These are phyloP conservation scores for Clarireedia sp. DNA, from an alignment of 2,329 filamentous ascomycete genomes.

Conservation along the genomic window DNA sequence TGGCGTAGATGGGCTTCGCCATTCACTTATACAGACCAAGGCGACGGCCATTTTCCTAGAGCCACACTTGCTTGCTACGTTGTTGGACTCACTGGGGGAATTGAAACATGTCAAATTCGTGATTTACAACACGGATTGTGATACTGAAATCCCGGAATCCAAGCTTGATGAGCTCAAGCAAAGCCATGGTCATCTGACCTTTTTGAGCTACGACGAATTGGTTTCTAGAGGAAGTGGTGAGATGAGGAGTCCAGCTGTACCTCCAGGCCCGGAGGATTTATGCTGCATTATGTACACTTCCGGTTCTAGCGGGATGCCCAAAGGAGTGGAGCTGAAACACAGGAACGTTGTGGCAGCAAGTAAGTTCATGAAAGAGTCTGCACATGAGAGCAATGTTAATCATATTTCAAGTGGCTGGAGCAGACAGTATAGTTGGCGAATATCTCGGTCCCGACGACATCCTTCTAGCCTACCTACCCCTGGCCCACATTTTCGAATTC, in stretches of 20 bases:
- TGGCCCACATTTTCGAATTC: slow-evolving; percentile 95
- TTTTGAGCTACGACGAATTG: slow-evolving; percentile 48
- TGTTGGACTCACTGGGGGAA: slow-evolving; percentile 47
- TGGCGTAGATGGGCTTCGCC: slow-evolving; percentile 73
- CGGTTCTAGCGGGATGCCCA: slow-evolving; percentile 80
- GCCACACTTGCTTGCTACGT: slow-evolving; percentile 62
- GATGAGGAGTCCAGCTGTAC: slow-evolving; percentile 59
- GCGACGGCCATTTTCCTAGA: slow-evolving; percentile 82
- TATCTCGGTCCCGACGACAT: slow-evolving; percentile 71
- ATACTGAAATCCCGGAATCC: slow-evolving; percentile 38
- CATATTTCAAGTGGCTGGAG: slow-evolving; percentile 57
- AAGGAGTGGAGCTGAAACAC: slow-evolving; percentile 82
- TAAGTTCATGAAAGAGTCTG: slow-evolving; percentile 33
- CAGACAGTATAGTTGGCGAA: slow-evolving; percentile 68
- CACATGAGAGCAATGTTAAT: not conserved
- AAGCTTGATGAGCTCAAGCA: slow-evolving; percentile 45
- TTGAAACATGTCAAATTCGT: slow-evolving; percentile 49
- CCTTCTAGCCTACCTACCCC: slow-evolving; percentile 83
- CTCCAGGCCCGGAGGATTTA: slow-evolving; percentile 66
- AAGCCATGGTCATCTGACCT: slow-evolving; percentile 46
- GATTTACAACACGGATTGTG: slow-evolving; percentile 53
- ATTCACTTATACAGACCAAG: slow-evolving; percentile 75
- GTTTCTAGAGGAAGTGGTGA: slow-evolving; percentile 47
- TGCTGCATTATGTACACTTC: slow-evolving; percentile 86
- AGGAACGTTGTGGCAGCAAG: slow-evolving; percentile 73